A percentile compares a stretch with the other conserved stretches of the same genome.
These are phyloP conservation scores for Polyplosphaeria fusca DNA, from an alignment of 495 filamentous ascomycete species.

Conservation along the genomic window DNA sequence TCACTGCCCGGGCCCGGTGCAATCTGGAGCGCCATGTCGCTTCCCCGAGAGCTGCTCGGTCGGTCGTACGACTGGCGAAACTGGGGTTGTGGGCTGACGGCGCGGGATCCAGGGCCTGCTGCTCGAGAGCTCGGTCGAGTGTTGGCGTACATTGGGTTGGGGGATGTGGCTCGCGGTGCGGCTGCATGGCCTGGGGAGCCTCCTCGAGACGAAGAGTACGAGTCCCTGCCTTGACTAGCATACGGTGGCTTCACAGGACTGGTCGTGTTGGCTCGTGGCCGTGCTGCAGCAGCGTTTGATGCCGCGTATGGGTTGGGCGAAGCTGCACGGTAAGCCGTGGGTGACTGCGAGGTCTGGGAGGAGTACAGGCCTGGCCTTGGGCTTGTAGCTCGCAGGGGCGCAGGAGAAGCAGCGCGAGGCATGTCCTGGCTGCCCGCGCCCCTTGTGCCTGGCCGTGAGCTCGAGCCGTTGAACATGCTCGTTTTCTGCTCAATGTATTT, in stretches of 20 bases:
- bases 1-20: slow-evolving; percentile 49
- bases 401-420: slow-evolving; percentile 37
- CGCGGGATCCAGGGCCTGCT: slow-evolving; percentile 19
- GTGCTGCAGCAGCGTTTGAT: slow-evolving; percentile 8
- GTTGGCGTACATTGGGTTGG: slow-evolving; percentile 43
- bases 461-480: slow-evolving; percentile 63
- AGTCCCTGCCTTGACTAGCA: slow-evolving; percentile 48
- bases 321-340: slow-evolving; percentile 13
- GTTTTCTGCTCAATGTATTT: slow-evolving; percentile 80
- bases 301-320: slow-evolving; percentile 52
- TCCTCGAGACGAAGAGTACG: slow-evolving; percentile 54
- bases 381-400: slow-evolving; percentile 33
- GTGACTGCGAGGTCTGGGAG: slow-evolving; percentile 12
- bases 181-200: slow-evolving; percentile 41
- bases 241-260: slow-evolving; percentile 50
- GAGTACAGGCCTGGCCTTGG: slow-evolving; percentile 50
- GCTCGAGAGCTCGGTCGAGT: slow-evolving; percentile 19
- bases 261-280: slow-evolving; percentile 43
- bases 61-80: slow-evolving; percentile 49
- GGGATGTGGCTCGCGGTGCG: slow-evolving; percentile 55
- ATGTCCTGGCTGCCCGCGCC: slow-evolving; percentile 23
- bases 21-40: slow-evolving; percentile 78
- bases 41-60: slow-evolving; percentile 56
- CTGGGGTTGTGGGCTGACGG: slow-evolving; percentile 29
- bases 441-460: slow-evolving; percentile 29